Evolutionary conservation across 192 early-diverging fungal species (phyloP).

Genomic region (Gonapodya prolifera): DNA sequence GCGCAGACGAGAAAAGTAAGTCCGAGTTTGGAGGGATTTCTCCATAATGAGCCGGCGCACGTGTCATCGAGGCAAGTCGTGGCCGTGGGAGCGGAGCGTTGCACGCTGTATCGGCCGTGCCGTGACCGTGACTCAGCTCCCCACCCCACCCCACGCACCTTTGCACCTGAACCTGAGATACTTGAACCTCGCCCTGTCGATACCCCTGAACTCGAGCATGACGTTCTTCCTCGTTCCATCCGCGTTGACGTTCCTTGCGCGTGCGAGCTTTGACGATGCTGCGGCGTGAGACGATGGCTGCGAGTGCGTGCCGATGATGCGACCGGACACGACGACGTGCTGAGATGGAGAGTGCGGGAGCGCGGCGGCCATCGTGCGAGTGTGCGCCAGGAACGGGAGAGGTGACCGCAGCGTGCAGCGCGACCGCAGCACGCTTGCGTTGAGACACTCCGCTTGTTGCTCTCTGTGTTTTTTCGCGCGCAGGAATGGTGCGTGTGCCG

Average conservation of each 20-base stretch:
- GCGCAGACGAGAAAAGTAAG: no score
- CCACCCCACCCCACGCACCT: background rate
- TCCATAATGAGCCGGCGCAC: no score
- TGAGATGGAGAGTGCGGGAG: background rate
- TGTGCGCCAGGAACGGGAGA: background rate
- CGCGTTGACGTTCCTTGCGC: background rate
- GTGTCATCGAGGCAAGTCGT: no score
- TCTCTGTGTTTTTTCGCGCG: no score
- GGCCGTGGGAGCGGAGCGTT: no score
- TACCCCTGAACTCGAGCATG: background rate
- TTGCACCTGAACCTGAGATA: background rate
- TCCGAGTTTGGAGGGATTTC: no score
- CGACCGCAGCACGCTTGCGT: no score
- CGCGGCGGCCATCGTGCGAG: background rate
- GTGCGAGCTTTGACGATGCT: background rate
- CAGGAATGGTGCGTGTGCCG: no score
- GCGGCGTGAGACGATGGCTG: background rate
- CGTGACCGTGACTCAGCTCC: no score
- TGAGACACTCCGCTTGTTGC: no score
- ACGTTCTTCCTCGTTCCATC: background rate
- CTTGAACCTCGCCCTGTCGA: background rate
- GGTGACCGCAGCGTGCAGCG: background rate
- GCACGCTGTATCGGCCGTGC: no score
- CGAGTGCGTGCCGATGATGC: background rate
- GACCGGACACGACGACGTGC: background rate